phyloP scores from a whole-genome alignment of 140 eudicot genomes.

The Stevia rebaudiana region DNA sequence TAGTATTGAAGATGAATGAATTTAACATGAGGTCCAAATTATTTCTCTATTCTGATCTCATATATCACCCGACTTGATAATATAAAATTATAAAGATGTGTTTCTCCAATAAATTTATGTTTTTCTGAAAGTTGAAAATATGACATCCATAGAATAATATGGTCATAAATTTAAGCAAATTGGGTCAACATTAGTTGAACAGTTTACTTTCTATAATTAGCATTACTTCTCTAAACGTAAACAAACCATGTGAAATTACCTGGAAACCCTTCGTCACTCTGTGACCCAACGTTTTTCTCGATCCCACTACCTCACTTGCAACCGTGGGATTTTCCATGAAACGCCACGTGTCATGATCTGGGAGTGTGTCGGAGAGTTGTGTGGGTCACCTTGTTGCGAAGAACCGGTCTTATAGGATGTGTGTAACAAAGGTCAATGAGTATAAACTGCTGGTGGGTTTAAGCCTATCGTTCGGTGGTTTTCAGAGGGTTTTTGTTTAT shows the following conservation, averaged over 20 bases:
- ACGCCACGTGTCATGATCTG: slow-evolving; percentile 48
- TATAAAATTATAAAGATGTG: too few relatives aligned
- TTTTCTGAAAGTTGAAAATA: slow-evolving; percentile 7
- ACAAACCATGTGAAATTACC: not conserved
- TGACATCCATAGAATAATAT: slow-evolving; percentile 34
- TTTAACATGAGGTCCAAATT: too few relatives aligned
- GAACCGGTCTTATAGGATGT: slow-evolving; percentile 71
- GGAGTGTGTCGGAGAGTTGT: slow-evolving; percentile 26
- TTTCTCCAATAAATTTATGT: too few relatives aligned
- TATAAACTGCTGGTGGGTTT: slow-evolving; percentile 74
- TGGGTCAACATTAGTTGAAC: slow-evolving; percentile 33
- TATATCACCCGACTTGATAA: too few relatives aligned
- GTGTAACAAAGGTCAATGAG: slow-evolving; percentile 42
- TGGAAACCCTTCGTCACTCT: slow-evolving; percentile 12
- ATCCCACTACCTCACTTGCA: slow-evolving; percentile 27
- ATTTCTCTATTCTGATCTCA: too few relatives aligned
- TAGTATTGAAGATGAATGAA: too few relatives aligned
- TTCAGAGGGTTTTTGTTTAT: slow-evolving; percentile 61
- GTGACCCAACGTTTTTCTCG: slow-evolving; percentile 83
- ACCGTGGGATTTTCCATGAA: slow-evolving; percentile 32
- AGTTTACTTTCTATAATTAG: slow-evolving; percentile 15
- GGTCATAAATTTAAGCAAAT: slow-evolving; percentile 43
- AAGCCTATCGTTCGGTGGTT: slow-evolving; percentile 50
- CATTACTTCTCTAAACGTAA: not conserved
- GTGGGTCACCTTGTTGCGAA: slow-evolving; percentile 36